phyloP scores from a whole-genome alignment of 2,329 filamentous ascomycete genomes.

The Pyrenophora tritici-repentis region DNA sequence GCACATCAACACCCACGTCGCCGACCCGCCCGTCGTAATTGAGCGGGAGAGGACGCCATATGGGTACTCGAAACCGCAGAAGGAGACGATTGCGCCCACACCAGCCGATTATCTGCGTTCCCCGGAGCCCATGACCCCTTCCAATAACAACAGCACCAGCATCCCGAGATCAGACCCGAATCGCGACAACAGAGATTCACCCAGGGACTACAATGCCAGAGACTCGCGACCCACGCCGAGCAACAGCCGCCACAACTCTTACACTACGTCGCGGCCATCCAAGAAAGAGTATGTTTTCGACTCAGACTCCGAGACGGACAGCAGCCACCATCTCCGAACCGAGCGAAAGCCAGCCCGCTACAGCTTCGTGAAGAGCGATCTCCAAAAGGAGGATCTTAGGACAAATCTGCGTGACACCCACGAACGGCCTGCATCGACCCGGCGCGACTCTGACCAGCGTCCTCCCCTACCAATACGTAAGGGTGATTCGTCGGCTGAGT shows the following conservation, averaged over 20 bases:
- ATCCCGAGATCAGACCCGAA: constrained; percentile 32
- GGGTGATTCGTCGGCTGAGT: constrained; percentile 31
- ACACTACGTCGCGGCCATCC: constrained; percentile 20
- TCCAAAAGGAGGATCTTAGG: constrained; percentile 42
- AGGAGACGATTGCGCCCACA: constrained; percentile 38
- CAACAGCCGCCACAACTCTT: constrained; percentile 33
- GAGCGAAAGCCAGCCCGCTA: constrained; percentile 45
- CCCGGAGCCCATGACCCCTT: constrained; percentile 54
- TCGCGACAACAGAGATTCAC: constrained; percentile 16
- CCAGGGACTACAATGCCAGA: constrained; percentile 28
- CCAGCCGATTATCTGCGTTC: constrained; percentile 53
- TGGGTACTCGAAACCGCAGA: constrained; percentile 48
- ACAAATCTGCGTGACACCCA: constrained; percentile 30
- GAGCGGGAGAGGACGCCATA: constrained; percentile 54
- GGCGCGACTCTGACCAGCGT: constrained; percentile 22
- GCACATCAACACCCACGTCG: constrained; percentile 42
- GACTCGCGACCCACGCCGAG: constrained; percentile 36
- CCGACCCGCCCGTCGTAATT: constrained; percentile 48
- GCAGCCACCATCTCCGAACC: constrained; percentile 33
- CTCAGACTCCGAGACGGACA: constrained; percentile 37
- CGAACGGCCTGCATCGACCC: constrained; percentile 22
- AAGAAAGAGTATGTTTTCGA: constrained; percentile 39
- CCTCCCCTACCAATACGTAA: constrained; percentile 19
- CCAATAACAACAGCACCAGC: constrained; percentile 34
- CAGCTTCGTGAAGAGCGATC: constrained; percentile 47